Percentiles rank a stretch among this genome's conserved stretches.
Evolutionary conservation across 352 stramenopile species (phyloP).

Genomic region (Pythium aquatile): DNA sequence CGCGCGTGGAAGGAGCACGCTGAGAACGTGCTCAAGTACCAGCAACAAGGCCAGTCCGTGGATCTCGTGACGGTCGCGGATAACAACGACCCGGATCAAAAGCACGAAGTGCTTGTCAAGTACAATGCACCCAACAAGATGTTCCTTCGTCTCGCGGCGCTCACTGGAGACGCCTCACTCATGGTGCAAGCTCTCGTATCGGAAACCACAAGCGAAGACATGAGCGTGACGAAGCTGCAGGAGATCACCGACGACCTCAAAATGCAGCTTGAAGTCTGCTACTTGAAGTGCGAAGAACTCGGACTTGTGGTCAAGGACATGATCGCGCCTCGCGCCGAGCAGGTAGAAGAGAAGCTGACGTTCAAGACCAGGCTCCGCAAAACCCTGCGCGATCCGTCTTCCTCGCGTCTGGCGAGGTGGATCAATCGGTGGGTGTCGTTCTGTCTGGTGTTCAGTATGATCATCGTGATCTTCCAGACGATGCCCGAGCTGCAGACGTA

Average conservation of each 20-base stretch:
- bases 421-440: slow-evolving; percentile 59
- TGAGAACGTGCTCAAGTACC: slow-evolving; percentile 62
- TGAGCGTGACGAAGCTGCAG: slow-evolving; percentile 41
- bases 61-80: slow-evolving; percentile 25
- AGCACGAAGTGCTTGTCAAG: slow-evolving; percentile 78
- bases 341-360: slow-evolving; percentile 33
- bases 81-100: slow-evolving; percentile 42
- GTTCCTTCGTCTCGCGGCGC: slow-evolving; percentile 56
- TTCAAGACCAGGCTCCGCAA: slow-evolving; percentile 37
- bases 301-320: slow-evolving; percentile 63
- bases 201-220: slow-evolving; percentile 38
- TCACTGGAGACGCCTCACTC: slow-evolving; percentile 63
- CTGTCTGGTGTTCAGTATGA: slow-evolving; percentile 70
- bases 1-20: slow-evolving; percentile 75
- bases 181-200: slow-evolving; percentile 57
- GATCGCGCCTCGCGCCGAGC: slow-evolving; percentile 45
- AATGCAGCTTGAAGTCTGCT: slow-evolving; percentile 45
- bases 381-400: slow-evolving; percentile 44
- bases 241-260: slow-evolving; percentile 59
- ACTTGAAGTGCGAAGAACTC: slow-evolving; percentile 54
- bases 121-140: slow-evolving; percentile 71
- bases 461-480: slow-evolving; percentile 75
- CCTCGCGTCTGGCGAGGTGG: slow-evolving; percentile 38
- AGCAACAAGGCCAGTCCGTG: slow-evolving; percentile 34
- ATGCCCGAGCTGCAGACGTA: slow-evolving; percentile 79